These are phyloP conservation scores for Ilyonectria destructans DNA, from an alignment of 2,329 filamentous ascomycete species.

Conservation along the genomic window DNA sequence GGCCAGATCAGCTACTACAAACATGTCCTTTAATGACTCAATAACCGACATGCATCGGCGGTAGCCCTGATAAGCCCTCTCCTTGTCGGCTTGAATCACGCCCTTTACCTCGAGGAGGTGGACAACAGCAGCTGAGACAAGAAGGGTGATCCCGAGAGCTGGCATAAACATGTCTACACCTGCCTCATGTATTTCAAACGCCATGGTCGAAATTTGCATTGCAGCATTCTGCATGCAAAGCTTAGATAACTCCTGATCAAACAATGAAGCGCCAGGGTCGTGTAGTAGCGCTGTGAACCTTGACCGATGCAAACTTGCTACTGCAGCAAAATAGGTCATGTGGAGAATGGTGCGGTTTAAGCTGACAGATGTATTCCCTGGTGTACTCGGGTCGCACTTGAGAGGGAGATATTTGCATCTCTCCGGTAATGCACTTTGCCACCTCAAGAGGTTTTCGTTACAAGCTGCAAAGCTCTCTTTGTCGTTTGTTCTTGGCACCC, in stretches of 20 bases:
- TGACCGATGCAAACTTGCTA: slow-evolving; percentile 90
- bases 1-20: slow-evolving; percentile 28
- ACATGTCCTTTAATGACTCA: slow-evolving; percentile 27
- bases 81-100: slow-evolving; percentile 14
- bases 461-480: slow-evolving; percentile 53
- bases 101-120: slow-evolving; percentile 76
- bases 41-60: slow-evolving; percentile 25
- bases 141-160: slow-evolving; percentile 89
- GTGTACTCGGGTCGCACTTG: slow-evolving; percentile 49
- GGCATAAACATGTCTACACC: slow-evolving; percentile 85
- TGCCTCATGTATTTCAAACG: slow-evolving; percentile 79
- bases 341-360: slow-evolving; percentile 88
- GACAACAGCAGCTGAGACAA: slow-evolving; percentile 93
- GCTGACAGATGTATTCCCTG: slow-evolving; percentile 62
- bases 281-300: slow-evolving; percentile 80
- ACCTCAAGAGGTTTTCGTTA: slow-evolving; percentile 82
- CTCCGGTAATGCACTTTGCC: slow-evolving; percentile 80
- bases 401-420: slow-evolving; percentile 77
- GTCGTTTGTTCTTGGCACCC: slow-evolving; percentile 11
- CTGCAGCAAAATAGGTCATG: slow-evolving; percentile 92
- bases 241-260: slow-evolving; percentile 85
- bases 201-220: slow-evolving; percentile 86
- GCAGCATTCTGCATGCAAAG: slow-evolving; percentile 88
- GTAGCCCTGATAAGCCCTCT: slow-evolving; percentile 23
- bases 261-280: slow-evolving; percentile 68